Evolutionary conservation across 2,329 filamentous ascomycete genomes (phyloP), one percentile per base, ranked within the genome.

Genomic region (Daldinia sp.): DNA sequence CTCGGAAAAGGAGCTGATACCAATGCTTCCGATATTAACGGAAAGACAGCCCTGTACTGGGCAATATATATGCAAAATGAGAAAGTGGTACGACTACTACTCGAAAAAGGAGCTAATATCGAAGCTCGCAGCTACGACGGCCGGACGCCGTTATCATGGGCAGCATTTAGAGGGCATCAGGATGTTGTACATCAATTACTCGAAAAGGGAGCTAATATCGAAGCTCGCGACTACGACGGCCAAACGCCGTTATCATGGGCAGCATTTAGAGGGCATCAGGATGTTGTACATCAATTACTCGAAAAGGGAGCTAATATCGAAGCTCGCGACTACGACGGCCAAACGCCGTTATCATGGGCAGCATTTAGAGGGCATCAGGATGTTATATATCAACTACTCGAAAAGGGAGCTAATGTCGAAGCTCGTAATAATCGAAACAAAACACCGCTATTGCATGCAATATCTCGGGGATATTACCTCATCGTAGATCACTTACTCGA

Each of bases 1-100:
- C 18, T 69, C 7, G 42, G 62, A 9, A 62, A 41, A 12, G 56
- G 59, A n/a, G 39, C 56, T 3, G 35, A 67, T 10, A 4, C 58
- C 12, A 15, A 59, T 6, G 28, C 9, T 2, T 41, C 10, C n/a
- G 10, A 37, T 13, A 13, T 13, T 2, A 3, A 62, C n/a, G 30
- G 55, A 23, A 0, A 9, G 4, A 60, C 61, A 7, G 48, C 65
- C 6, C 28, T 70, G 7, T 26, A n/a, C 12, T 12, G 6, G 9
- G 46, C 35, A 18, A n/a, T 6, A 42, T 7, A 7, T 46, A 2
- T 26, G 0, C 20, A 10, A 1, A 6, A 26, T 5, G 42, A 13
- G 7, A 5, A 26, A 4, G 1, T 26, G 12, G 42, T 50, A 15
- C 46, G 7, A n/a, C 13, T 2, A 15, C 23, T 50, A 30, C 26